Evolutionary conservation across 805 yeast genomes (phyloP).

Genomic region (Limtongozyma cylindracea): DNA sequence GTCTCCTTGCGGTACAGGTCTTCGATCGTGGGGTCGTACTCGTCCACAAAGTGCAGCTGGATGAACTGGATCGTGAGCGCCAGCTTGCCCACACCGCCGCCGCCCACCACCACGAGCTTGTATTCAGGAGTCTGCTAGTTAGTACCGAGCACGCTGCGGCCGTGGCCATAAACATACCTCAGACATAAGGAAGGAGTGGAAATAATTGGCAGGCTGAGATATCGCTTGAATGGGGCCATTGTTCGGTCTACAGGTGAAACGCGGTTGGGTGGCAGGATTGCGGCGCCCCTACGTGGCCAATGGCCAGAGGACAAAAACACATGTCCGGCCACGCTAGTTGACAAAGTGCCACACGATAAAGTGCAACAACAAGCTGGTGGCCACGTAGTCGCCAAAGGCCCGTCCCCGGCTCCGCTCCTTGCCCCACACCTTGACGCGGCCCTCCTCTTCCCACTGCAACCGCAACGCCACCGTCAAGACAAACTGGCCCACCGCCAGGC

Average conservation of each 20-base stretch:
- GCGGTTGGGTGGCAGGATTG: no score
- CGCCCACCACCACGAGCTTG: conserved; percentile 90
- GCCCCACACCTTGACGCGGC: conserved; percentile 1
- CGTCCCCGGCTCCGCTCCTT: conserved; percentile 10
- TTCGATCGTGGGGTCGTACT: conserved; percentile 96
- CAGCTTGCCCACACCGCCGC: conserved; percentile 97
- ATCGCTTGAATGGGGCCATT: no score
- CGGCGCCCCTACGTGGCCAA: no score
- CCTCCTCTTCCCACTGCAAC: conserved; percentile 21
- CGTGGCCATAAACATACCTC: no score
- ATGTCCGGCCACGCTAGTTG: no score
- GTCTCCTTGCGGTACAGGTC: conserved; percentile 78
- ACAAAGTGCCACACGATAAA: conserved; percentile 80
- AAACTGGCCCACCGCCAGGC: conserved; percentile 84
- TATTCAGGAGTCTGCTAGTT: no score
- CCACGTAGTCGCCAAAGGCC: conserved; percentile 71
- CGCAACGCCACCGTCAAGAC: conserved; percentile 69
- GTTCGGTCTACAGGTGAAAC: no score
- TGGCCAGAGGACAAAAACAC: no score
- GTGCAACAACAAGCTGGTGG: conserved; percentile 75
- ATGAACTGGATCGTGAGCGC: conserved; percentile 89
- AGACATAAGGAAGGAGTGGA: no score
- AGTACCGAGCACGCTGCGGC: no score
- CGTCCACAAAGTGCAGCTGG: conserved; percentile 89
- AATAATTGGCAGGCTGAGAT: no score